Evolutionary conservation across 345 rosid species (phyloP).

Genomic region (Conringia planisiliqua): DNA sequence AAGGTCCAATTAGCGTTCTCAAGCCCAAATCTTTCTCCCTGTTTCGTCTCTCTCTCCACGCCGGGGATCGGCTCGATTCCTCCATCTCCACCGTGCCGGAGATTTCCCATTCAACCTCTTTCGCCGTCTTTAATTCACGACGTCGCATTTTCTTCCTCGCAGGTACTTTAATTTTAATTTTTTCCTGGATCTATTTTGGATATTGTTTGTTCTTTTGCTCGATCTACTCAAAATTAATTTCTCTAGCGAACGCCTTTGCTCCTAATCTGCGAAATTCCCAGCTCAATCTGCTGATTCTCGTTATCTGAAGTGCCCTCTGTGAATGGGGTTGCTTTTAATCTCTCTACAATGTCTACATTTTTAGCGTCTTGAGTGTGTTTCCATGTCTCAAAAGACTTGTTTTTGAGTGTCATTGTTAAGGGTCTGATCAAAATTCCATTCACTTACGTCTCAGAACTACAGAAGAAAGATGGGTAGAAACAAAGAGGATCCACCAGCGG

Average conservation of each 20-base stretch:
- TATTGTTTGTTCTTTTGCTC: neutral
- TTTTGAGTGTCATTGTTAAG: neutral
- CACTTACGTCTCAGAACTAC: neutral
- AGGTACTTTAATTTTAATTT: constrained; percentile 1
- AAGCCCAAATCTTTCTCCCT: constrained; percentile 46
- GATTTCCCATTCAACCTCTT: constrained; percentile 30
- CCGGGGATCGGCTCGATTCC: neutral
- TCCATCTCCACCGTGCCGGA: constrained; percentile 38
- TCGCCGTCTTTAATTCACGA: neutral
- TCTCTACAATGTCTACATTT: no score
- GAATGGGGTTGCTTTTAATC: no score
- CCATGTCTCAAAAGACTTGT: neutral
- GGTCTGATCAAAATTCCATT: neutral
- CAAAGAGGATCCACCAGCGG: constrained; percentile 63
- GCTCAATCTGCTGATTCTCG: no score
- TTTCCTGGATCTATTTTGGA: neutral
- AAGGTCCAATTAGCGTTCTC: no score
- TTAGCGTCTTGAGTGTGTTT: no score
- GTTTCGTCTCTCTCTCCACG: neutral
- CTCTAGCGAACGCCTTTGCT: neutral
- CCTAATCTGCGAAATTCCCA: no score
- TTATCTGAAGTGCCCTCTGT: no score
- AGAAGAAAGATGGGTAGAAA: constrained; percentile 49
- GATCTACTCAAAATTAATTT: neutral
- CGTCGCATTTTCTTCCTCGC: neutral